phyloP scores from a whole-genome alignment of 2,329 filamentous ascomycete species.

The Ophiostoma sp. region DNA sequence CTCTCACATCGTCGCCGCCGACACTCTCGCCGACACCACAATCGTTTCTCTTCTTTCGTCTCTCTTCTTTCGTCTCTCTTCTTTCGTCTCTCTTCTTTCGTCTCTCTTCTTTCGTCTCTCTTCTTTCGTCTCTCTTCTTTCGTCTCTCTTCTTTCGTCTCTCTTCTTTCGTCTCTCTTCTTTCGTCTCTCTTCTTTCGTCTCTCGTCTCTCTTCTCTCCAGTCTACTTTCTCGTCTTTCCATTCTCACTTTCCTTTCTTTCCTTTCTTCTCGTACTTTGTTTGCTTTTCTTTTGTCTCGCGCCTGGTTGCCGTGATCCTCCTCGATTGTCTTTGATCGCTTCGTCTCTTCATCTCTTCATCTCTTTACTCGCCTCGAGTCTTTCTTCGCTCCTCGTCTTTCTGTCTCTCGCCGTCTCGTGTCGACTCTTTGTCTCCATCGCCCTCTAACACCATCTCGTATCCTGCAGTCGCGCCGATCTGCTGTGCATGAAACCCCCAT shows the following conservation, averaged over 20 bases:
- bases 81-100: neutral
- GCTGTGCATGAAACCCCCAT: neutral
- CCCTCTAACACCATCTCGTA: too few relatives aligned
- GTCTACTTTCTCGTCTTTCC: neutral
- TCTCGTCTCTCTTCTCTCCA: neutral
- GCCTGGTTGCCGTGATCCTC: slow-evolving; percentile 19
- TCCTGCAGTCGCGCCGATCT: too few relatives aligned
- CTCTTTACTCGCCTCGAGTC: neutral
- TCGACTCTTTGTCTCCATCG: too few relatives aligned
- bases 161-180: neutral
- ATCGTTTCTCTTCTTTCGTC: neutral
- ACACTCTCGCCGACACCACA: slow-evolving; percentile 1
- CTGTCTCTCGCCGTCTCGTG: neutral
- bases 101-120: neutral
- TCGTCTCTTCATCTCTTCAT: neutral
- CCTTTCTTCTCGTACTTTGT: neutral
- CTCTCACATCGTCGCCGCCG: neutral
- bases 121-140: neutral
- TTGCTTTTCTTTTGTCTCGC: slow-evolving; percentile 17
- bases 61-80: neutral
- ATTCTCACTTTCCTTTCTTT: slow-evolving; percentile 3
- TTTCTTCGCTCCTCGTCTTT: neutral
- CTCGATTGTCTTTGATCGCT: neutral
- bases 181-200: neutral
- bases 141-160: neutral